These are phyloP conservation scores for Neocatenulostroma microsporum DNA, from an alignment of 2,329 filamentous ascomycete species.

Conservation along the genomic window DNA sequence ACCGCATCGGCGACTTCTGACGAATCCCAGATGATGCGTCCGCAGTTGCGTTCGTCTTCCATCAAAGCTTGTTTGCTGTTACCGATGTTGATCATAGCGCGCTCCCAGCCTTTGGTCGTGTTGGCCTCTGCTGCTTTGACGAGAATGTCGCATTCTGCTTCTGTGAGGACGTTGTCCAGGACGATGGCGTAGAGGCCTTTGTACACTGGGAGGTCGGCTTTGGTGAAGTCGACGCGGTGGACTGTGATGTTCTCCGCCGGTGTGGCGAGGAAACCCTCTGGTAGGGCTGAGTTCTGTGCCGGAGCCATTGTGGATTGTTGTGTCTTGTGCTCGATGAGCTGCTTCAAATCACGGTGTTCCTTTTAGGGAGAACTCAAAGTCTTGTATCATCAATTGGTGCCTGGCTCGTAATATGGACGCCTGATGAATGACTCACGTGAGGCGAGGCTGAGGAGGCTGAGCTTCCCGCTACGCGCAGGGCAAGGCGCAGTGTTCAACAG, in stretches of 20 bases:
- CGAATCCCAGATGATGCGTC: conserved; percentile 69
- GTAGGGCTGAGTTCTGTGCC: conserved; percentile 27
- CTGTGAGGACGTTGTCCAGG: conserved; percentile 55
- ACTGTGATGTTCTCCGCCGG: conserved; percentile 42
- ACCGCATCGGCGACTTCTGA: conserved; percentile 54
- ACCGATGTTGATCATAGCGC: conserved; percentile 62
- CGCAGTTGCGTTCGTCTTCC: conserved; percentile 57
- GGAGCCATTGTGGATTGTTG: background rate
- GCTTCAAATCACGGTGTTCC: too few species aligned
- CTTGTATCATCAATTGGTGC: too few species aligned
- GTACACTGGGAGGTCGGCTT: conserved; percentile 47
- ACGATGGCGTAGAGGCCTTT: conserved; percentile 50
- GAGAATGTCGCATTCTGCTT: conserved; percentile 55
- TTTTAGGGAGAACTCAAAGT: too few species aligned
- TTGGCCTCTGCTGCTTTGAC: conserved; percentile 45
- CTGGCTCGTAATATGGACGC: too few species aligned
- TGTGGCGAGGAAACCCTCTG: conserved; percentile 41
- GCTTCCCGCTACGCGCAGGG: too few species aligned
- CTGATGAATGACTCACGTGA: too few species aligned
- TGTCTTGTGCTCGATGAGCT: too few species aligned
- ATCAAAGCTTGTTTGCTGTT: conserved; percentile 51
- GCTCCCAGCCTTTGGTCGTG: conserved; percentile 48
- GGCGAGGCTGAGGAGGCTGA: too few species aligned
- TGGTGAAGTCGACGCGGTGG: conserved; percentile 47
- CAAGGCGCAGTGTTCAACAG: too few species aligned